These are phyloP conservation scores for Beauveria caledonica DNA, from an alignment of 2,329 filamentous ascomycete genomes.

Conservation along the genomic window DNA sequence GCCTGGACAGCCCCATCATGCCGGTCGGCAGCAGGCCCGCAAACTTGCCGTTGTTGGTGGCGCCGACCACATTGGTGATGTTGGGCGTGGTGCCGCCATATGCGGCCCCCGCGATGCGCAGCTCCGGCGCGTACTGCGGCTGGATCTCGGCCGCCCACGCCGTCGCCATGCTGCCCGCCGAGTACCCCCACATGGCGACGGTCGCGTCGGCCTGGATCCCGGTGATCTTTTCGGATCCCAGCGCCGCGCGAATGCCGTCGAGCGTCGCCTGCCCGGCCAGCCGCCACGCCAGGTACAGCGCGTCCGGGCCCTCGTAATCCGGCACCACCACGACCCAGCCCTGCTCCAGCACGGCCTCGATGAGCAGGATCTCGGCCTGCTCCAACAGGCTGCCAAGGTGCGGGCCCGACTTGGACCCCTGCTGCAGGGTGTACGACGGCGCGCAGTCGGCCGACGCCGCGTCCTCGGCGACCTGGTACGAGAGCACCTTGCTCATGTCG, in stretches of 20 bases:
- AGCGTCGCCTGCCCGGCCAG: constrained; percentile 34
- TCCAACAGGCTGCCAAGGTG: constrained; percentile 28
- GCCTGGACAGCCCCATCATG: constrained; percentile 16
- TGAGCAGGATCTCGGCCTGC: constrained; percentile 17
- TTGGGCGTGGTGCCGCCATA: constrained; percentile 18
- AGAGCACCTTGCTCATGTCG: constrained; percentile 24
- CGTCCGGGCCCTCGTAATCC: constrained; percentile 36
- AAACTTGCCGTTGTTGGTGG: constrained; percentile 13
- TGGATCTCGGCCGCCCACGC: constrained; percentile 20
- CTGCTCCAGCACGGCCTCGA: constrained; percentile 24
- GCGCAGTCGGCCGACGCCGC: constrained; percentile 28
- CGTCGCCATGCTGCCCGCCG: constrained; percentile 18
- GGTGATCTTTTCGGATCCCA: constrained; percentile 20
- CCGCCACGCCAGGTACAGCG: constrained; percentile 32
- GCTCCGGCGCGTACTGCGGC: constrained; percentile 18
- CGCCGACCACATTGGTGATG: constrained; percentile 12
- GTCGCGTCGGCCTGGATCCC: constrained; percentile 24
- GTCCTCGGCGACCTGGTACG: constrained; percentile 34
- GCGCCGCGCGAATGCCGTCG: constrained; percentile 35
- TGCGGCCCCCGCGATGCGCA: constrained; percentile 18
- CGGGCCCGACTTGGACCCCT: constrained; percentile 17
- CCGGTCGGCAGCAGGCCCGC: constrained; percentile 17
- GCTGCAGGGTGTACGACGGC: constrained; percentile 19
- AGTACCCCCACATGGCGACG: constrained; percentile 36
- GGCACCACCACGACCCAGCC: constrained; percentile 42